Evolutionary conservation across 2,329 filamentous ascomycete species (phyloP), one percentile per base, ranked within the genome.

Genomic region (Simplicillium aogashimaense): DNA sequence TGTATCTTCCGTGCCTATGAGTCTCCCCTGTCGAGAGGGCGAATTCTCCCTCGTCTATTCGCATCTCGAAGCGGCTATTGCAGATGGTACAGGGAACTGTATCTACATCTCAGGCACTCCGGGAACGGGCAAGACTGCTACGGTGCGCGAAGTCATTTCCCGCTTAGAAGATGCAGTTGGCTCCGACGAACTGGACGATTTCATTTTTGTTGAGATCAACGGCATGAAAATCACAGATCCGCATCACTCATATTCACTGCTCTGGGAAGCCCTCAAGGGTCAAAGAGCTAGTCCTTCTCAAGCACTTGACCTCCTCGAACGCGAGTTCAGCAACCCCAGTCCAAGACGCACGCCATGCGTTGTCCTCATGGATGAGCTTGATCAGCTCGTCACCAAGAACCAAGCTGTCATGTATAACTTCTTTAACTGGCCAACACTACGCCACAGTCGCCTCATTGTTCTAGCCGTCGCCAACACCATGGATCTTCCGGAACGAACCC

Each of bases 381-480:
- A 98, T 58, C 92, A 98, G 63, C 76, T 98, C 7, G 94, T 98
- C 5, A 98, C 92, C 11, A 92, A 90, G 56, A 97, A 95, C 54
- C 94, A 98, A 60, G 90, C 86, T n/a, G 92, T 98, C 63, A 98
- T 98, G 92, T 98, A 98, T 67, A 98, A 98, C 61, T 98, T 98
- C 62, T 98, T 98, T 74, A 98, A 98, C 56, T 98, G 92, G 92
- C 92, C 92, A 4, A 85, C 86, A 10, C 70, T 97, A 40, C 78
- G 86, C 37, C 89, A 98, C 61, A 95, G 87, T 40, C 79, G 89
- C 37, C 72, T 98, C 35, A 95, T 98, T 58, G 94, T 98, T 7
- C 77, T 98, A 7, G 94, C 94, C 10, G 92, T 98, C 14, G 94
- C 92, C 39, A 98, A 98, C 61, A 98, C 92, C 17, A 98, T 98